Conservation (phyloP, 495 filamentous ascomycete species). For the Trichocladium uniseriatum region DNA sequence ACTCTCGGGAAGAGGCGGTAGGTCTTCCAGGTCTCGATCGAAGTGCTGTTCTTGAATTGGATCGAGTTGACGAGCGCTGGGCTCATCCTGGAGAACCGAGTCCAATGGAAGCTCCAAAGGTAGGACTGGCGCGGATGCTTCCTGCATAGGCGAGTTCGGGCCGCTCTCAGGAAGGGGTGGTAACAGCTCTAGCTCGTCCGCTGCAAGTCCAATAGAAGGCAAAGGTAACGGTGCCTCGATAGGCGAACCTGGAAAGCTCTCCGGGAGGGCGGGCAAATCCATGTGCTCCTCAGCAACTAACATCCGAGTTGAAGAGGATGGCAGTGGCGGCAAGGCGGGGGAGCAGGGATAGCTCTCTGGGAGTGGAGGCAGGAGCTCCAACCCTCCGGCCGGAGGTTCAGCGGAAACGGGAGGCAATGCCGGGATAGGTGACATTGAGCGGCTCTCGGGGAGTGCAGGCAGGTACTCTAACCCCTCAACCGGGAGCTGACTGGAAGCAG, state of each 20-base stretch:
- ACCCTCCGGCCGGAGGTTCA: too few species aligned
- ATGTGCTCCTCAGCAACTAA: not conserved
- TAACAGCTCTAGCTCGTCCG: not conserved
- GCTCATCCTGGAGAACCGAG: too few species aligned
- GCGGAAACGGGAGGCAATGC: not conserved
- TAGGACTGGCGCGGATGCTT: not conserved
- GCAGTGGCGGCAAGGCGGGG: not conserved
- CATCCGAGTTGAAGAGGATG: not conserved
- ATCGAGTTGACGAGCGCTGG: not conserved
- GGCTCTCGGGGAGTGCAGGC: not conserved
- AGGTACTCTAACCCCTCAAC: not conserved
- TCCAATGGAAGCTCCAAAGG: too few species aligned
- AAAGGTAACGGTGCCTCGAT: not conserved
- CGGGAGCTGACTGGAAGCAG: not conserved
- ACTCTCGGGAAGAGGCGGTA: slow-evolving; percentile 1
- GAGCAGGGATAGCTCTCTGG: not conserved
- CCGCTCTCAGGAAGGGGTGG: not conserved
- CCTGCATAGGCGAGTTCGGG: not conserved
- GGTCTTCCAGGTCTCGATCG: not conserved
- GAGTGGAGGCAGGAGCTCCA: too few species aligned
- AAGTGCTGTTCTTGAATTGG: not conserved
- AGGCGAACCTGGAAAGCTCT: not conserved
- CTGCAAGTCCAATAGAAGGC: not conserved
- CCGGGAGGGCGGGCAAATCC: not conserved
- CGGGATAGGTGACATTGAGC: too few species aligned